Evolutionary conservation across 2,329 filamentous ascomycete species (phyloP), one percentile per base, ranked within the genome.

Genomic region (Trichoderma pleuroti): DNA sequence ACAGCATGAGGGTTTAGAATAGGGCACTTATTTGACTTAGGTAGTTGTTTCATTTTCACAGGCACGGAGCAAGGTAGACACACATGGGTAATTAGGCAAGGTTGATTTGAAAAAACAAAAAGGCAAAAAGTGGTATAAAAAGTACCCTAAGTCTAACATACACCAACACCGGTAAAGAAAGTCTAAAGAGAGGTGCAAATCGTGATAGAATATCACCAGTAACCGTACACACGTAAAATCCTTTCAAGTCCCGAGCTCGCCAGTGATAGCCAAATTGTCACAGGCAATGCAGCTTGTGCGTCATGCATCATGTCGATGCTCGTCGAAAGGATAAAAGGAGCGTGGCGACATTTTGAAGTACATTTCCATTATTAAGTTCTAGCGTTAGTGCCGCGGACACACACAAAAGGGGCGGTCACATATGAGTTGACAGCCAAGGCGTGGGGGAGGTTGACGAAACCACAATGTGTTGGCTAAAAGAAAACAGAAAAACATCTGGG

Each of bases 361-460:
- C 78, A 81, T 75, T 68, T 81, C 79, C 78, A 82, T 82, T 82
- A 82, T 82, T 82, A 82, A 82, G 79, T 81, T 80, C 80, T 82
- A 82, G 77, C 77, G 75, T 80, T 75, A 80, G 77, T 76, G 76
- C 75, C 75, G 70, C 68, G 67, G 70, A 68, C 71, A 62, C 39
- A 57, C 71, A 62, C 34, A 57, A 68, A 49, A 61, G 49, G 36
- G 66, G 64, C 63, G 59, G 63, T 70, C 64, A 61, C 72, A 69
- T 46, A 60, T 64, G 59, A 67, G 60, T 65, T 71, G 70, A 65
- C 70, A 71, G 68, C 71, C 62, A 68, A 63, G 71, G 61, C 68
- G 61, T 72, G 66, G 65, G 63, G 76, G 73, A 74, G 66, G 73
- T 75, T 76, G 76, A 76, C 74, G 73, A 78, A 79, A 77, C 72